A percentile compares a stretch with the other conserved stretches of the same genome.
Conservation (phyloP, 2,329 filamentous ascomycete genomes). For the Acarospora socialis region DNA sequence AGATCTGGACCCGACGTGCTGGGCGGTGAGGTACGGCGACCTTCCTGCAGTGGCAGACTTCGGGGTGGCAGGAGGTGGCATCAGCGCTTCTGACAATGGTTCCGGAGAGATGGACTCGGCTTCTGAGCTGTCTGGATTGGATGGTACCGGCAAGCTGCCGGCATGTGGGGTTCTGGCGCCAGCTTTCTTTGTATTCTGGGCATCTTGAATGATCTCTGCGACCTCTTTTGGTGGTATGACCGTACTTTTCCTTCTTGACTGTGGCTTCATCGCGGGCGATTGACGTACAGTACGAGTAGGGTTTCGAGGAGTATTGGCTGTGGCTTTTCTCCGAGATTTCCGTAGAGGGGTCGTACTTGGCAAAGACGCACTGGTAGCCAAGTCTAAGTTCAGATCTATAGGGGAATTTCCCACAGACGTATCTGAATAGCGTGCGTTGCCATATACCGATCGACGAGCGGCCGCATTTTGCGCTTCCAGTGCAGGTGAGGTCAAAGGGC, state of each 20-base stretch:
- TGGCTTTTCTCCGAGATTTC: constrained; percentile 24
- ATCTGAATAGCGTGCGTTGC: constrained; percentile 23
- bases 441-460: constrained; percentile 23
- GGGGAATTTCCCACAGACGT: constrained; percentile 29
- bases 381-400: constrained; percentile 23
- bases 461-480: constrained; percentile 31
- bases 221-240: constrained; percentile 30
- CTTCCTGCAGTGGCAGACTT: constrained; percentile 19
- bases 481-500: constrained; percentile 36
- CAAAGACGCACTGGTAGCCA: constrained; percentile 20
- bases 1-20: constrained; percentile 11
- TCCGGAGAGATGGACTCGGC: constrained; percentile 36
- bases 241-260: constrained; percentile 29
- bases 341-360: constrained; percentile 17
- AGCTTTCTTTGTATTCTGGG: constrained; percentile 22
- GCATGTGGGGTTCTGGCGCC: constrained; percentile 18
- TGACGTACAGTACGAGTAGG: constrained; percentile 21
- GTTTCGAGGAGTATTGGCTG: constrained; percentile 24
- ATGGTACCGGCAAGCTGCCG: constrained; percentile 13
- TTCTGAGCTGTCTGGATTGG: constrained; percentile 29
- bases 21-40: constrained; percentile 20
- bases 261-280: constrained; percentile 27
- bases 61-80: constrained; percentile 35
- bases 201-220: constrained; percentile 22
- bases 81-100: constrained; percentile 34